Evolutionary conservation across 2,329 filamentous ascomycete species (phyloP).

Genomic region (Cytospora piceae): DNA sequence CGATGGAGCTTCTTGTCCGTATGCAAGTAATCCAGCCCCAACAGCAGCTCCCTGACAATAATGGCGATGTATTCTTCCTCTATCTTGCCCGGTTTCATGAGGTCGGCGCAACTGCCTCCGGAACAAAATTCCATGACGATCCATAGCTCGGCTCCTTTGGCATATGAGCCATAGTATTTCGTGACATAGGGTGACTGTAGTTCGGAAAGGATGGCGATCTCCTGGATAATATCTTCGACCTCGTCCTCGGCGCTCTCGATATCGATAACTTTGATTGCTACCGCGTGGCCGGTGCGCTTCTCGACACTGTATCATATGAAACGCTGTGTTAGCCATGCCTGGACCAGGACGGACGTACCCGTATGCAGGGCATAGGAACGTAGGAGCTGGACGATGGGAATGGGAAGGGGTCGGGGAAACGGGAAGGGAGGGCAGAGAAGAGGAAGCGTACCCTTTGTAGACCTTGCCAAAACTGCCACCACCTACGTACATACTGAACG

Average conservation of each 20-base stretch:
- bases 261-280: conserved; percentile 98
- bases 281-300: conserved; percentile 87
- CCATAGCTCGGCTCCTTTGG: conserved; percentile 96
- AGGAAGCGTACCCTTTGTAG: conserved; percentile 81
- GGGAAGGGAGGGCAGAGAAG: background rate
- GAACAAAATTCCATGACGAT: conserved; percentile 99
- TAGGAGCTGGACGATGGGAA: background rate
- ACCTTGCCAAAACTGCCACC: conserved; percentile 98
- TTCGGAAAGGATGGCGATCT: conserved; percentile 96
- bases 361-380: background rate
- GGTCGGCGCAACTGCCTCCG: conserved; percentile 91
- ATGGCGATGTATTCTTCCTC: conserved; percentile 97
- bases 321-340: conserved; percentile 23
- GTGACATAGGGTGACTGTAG: conserved; percentile 96
- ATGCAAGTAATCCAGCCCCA: conserved; percentile 91
- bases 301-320: conserved; percentile 68
- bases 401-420: conserved; percentile 23
- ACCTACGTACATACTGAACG: conserved; percentile 55
- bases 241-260: conserved; percentile 99
- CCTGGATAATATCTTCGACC: conserved; percentile 98
- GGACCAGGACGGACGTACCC: background rate
- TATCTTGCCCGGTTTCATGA: conserved; percentile 92
- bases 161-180: conserved; percentile 95
- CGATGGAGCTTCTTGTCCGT: conserved; percentile 94
- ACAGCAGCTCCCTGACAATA: conserved; percentile 84